Evolutionary conservation across 768 basidiomycete genomes (phyloP), one percentile per base, ranked within the genome.

Genomic region (Tulasnella sp.): DNA sequence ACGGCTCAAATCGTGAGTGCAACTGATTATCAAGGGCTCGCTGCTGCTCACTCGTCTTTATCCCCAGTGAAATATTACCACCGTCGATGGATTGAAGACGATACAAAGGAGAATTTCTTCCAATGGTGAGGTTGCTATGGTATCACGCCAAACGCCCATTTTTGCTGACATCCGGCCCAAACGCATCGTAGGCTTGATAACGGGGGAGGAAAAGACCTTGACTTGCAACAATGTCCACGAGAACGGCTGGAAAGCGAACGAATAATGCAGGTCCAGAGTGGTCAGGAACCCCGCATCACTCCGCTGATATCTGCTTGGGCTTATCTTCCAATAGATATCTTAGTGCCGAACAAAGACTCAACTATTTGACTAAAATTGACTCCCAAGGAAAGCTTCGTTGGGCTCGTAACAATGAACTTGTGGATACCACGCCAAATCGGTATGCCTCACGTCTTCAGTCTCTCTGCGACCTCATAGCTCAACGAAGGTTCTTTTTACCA

Each of bases 61-160:
- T 64, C n/a, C 31, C n/a, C 64, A 82, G 40, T 50, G 69, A 41
- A 91, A 90, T 90, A 86, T 85, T 93, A 93, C 84, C 91, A 92
- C 83, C 86, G 85, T 79, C 84, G 85, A 77, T 93, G 93, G 92
- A 86, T 89, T 80, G 87, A 89, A 75, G 88, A 88, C 11, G 89
- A 92, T 81, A 92, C 92, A 0, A 83, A 82, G 41, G 91, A 93
- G 79, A 93, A 92, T 83, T 93, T 93, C 83, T 93, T 93, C 85
- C 85, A 85, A 81, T 92, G 91, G 91, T 90, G 73, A 72, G 84
- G 76, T n/a, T 41, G 22, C 69, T 24, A 48, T 24, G n/a, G 11
- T 77, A 46, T 77, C n/a, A n/a, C 16, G 64, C 5, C 40, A 16
- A 31, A 14, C 73, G 76, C 58, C 28, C 28, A 78, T 78, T 37